These are phyloP conservation scores for Xylaria acuta DNA, from an alignment of 495 filamentous ascomycete genomes.

Conservation along the genomic window DNA sequence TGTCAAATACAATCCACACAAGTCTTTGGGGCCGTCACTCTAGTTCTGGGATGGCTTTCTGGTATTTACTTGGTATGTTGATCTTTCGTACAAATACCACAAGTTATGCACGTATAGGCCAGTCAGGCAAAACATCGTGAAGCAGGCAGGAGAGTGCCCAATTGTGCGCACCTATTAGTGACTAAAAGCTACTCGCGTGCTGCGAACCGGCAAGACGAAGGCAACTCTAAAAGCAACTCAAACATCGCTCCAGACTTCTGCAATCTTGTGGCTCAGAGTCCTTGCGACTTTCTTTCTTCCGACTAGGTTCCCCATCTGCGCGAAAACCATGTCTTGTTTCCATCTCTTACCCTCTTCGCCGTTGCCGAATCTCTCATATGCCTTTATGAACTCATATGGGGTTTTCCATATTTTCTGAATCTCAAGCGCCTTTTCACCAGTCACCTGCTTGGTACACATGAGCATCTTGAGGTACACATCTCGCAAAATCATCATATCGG, in stretches of 20 bases:
- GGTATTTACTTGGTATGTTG: neutral
- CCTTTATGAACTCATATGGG: slow-evolving; percentile 70
- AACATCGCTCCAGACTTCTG: slow-evolving; percentile 72
- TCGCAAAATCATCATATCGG: slow-evolving; percentile 71
- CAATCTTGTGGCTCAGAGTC: slow-evolving; percentile 69
- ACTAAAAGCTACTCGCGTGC: neutral
- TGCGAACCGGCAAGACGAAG: neutral
- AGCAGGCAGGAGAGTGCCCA: neutral
- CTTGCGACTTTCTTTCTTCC: slow-evolving; percentile 73
- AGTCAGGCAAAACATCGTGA: neutral
- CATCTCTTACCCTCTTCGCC: slow-evolving; percentile 56
- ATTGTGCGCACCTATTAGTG: neutral
- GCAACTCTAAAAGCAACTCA: slow-evolving; percentile 12
- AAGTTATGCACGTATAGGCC: neutral
- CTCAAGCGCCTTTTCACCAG: slow-evolving; percentile 80
- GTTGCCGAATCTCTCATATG: slow-evolving; percentile 60
- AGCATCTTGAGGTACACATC: slow-evolving; percentile 87
- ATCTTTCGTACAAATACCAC: neutral
- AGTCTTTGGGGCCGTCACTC: neutral
- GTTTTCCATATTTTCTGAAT: slow-evolving; percentile 80
- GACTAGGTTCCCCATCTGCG: slow-evolving; percentile 60
- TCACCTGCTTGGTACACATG: slow-evolving; percentile 81
- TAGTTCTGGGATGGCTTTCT: neutral
- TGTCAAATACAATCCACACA: neutral
- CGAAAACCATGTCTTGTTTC: slow-evolving; percentile 60